Base-by-base conservation (phyloP, 2,329 filamentous ascomycete genomes). In the Fusarium camptoceras region DNA sequence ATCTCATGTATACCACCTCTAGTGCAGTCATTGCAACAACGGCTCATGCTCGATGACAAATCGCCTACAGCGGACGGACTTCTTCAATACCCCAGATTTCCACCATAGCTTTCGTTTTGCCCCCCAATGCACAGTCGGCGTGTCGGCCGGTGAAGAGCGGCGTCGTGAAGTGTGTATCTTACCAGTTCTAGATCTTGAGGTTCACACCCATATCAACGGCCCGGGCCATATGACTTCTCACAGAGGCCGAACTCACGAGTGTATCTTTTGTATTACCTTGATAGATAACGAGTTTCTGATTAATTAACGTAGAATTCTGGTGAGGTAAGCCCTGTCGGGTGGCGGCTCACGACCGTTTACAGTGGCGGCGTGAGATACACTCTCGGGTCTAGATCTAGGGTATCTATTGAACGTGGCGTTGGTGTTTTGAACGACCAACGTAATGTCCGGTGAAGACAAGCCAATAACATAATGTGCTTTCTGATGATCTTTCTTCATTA, bases 141-240 rank as follows among this genome's bases (percentile, higher is more conserved):
- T 63, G 51, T 24, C 22, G 14, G 20, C 24, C 57, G 55, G 59
- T 42, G 47, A 41, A 44, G 47, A 62, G 20, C 16, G n/a, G 27
- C 27, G 24, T 58, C 28, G 55, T 18, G n/a, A 58, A 70, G 28
- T 66, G 14, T 51, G 66, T 70, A 48, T 67, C 48, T 63, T 14
- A 70, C 61, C 61, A 67, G 66, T 63, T 67, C 55, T 62, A 46
- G 61, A 70, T 70, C 48, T 55, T 20, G 16, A n/a, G 16, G 20
- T 44, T 43, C 48, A 67, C 66, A 70, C 66, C 61, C 56, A 46
- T 34, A 55, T 57, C 37, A 42, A 58, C 61, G 66, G 66, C 43
- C 66, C 66, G 61, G 61, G 60, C 66, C 66, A 70, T 66, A 34
- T 56, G 56, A 66, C 48, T 70, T n/a, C 43, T 47, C 47, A 39